phyloP scores from a whole-genome alignment of 345 rosid genomes.

The Citropsis articulata region DNA sequence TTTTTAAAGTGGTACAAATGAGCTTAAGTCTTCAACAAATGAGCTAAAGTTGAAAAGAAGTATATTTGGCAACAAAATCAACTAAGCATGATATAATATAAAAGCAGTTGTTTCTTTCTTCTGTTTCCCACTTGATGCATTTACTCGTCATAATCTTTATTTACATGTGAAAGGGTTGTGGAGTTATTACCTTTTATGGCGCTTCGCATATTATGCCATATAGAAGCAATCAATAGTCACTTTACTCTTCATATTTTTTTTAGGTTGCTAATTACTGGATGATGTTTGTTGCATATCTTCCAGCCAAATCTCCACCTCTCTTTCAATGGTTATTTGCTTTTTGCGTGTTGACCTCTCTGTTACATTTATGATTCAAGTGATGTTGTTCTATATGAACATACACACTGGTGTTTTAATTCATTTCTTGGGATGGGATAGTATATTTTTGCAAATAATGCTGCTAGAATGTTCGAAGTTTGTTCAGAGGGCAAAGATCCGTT shows the following conservation, averaged over 20 bases:
- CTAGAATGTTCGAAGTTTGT: not conserved
- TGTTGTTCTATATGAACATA: not conserved
- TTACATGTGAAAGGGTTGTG: not conserved
- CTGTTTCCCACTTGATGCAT: not conserved
- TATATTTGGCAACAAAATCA: no score
- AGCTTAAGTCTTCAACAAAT: no score
- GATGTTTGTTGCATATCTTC: not conserved
- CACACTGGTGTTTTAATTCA: not conserved
- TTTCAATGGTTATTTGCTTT: slow-evolving; percentile 1
- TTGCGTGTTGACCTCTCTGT: not conserved
- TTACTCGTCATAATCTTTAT: not conserved
- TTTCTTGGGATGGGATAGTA: not conserved
- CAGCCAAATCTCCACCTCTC: not conserved
- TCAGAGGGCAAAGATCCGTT: not conserved
- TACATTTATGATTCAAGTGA: not conserved
- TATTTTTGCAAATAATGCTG: not conserved
- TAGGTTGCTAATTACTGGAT: not conserved
- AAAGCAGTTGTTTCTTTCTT: no score
- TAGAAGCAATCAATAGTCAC: not conserved
- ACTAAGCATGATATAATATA: no score
- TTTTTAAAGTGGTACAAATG: not conserved
- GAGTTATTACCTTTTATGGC: not conserved
- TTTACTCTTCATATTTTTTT: not conserved
- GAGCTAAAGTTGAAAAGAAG: no score
- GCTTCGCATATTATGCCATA: not conserved